Percentiles rank a stretch among this genome's conserved stretches.
phyloP scores from a whole-genome alignment of 208 protist genomes.

The Acanthamoeba sp. region DNA sequence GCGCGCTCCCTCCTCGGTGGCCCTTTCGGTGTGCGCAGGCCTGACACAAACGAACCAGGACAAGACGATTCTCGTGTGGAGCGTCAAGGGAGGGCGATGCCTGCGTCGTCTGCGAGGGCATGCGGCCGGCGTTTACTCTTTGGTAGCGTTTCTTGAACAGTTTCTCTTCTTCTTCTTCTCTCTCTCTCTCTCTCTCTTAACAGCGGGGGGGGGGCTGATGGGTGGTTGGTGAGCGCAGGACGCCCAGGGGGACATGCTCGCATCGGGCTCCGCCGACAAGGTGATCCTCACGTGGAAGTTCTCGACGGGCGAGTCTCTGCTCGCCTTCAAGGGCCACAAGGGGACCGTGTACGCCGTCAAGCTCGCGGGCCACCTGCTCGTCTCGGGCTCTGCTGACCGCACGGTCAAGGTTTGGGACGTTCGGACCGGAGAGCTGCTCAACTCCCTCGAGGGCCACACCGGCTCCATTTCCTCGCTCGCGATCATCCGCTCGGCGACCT shows the following conservation, averaged over 20 bases:
- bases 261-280: conserved; percentile 72
- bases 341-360: conserved; percentile 74
- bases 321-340: conserved; percentile 64
- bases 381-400: conserved; percentile 69
- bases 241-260: conserved; percentile 68
- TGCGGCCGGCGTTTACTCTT: conserved; percentile 29
- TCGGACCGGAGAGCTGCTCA: conserved; percentile 65
- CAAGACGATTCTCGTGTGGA: conserved; percentile 74
- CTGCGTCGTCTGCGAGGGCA: conserved; percentile 56
- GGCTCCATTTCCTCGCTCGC: conserved; percentile 65
- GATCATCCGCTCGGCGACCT: neutral
- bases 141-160: neutral
- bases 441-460: conserved; percentile 60
- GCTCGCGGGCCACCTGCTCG: conserved; percentile 47
- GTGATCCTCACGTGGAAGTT: conserved; percentile 74
- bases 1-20: neutral
- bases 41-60: neutral
- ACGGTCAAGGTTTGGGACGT: conserved; percentile 74
- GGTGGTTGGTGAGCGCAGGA: neutral
- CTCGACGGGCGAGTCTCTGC: conserved; percentile 57
- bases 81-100: conserved; percentile 3
- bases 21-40: neutral
- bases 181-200: too few species aligned
- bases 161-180: neutral
- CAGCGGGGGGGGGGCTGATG: too few species aligned